Evolutionary conservation across 2,329 filamentous ascomycete genomes (phyloP).

Genomic region (Cladosporium sp.): DNA sequence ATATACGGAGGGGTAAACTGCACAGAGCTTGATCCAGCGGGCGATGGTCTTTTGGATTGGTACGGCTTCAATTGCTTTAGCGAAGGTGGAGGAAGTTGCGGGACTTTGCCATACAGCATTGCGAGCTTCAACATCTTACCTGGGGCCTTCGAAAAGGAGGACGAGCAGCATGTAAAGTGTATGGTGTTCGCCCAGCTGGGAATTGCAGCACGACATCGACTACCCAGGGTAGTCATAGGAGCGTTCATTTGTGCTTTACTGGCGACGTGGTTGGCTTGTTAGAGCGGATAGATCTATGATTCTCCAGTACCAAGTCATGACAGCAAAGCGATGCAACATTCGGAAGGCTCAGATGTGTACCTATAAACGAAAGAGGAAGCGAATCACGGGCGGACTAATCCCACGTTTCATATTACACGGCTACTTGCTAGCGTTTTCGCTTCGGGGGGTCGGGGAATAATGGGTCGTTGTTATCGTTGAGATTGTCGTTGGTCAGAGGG

Average conservation of each 20-base stretch:
- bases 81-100: neutral
- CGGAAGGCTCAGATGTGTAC: neutral
- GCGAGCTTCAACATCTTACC: neutral
- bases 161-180: neutral
- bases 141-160: neutral
- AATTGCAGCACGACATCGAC: neutral
- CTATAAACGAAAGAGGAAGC: neutral
- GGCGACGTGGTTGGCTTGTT: neutral
- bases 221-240: neutral
- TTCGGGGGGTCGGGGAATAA: slow-evolving; percentile 1
- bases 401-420: neutral
- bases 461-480: neutral
- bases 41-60: neutral
- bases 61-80: slow-evolving; percentile 14
- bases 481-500: neutral
- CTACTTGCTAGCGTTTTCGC: neutral
- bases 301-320: neutral
- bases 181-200: neutral
- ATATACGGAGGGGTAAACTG: neutral
- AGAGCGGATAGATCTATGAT: neutral
- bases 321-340: no score
- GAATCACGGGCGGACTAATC: neutral
- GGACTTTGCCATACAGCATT: neutral
- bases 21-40: neutral
- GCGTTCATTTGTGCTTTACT: neutral